phyloP scores from a whole-genome alignment of 2,329 filamentous ascomycete genomes.

The Arthrinium phaeospermum region DNA sequence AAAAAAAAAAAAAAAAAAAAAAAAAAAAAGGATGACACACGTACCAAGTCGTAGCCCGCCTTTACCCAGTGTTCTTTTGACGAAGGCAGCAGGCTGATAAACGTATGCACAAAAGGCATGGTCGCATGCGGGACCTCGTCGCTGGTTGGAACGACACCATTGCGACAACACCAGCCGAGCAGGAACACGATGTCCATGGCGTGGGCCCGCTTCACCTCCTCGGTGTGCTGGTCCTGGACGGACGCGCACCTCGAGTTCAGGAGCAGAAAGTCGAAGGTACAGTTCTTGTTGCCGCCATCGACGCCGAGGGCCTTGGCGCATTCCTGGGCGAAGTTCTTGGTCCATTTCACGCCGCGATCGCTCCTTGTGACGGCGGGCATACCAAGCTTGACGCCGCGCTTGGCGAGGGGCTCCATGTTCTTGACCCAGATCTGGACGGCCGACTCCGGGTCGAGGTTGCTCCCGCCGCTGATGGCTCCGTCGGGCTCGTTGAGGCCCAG shows the following conservation, averaged over 20 bases:
- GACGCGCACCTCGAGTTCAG: slow-evolving; percentile 20
- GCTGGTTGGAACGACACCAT: not conserved
- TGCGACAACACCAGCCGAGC: slow-evolving; percentile 17
- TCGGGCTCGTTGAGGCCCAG: slow-evolving; percentile 86
- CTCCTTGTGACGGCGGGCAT: slow-evolving; percentile 73
- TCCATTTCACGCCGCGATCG: slow-evolving; percentile 66
- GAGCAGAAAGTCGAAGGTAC: slow-evolving; percentile 65
- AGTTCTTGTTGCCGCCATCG: slow-evolving; percentile 49
- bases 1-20: too few species aligned
- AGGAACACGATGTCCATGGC: slow-evolving; percentile 20
- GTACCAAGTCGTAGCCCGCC: slow-evolving; percentile 16
- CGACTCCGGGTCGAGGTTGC: slow-evolving; percentile 59
- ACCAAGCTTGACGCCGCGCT: slow-evolving; percentile 70
- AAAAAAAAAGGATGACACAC: not conserved
- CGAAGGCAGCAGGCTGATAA: not conserved
- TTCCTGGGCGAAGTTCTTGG: slow-evolving; percentile 67
- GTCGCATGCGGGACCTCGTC: not conserved
- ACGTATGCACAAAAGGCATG: not conserved
- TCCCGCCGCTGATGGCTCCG: slow-evolving; percentile 64
- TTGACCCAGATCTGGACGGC: slow-evolving; percentile 74
- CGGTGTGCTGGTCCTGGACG: not conserved
- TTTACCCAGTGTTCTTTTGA: slow-evolving; percentile 1
- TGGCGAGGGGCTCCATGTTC: slow-evolving; percentile 72
- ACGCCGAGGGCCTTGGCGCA: slow-evolving; percentile 57
- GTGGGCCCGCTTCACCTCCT: slow-evolving; percentile 12